Evolutionary conservation across 208 protist genomes (phyloP).

Genomic region (Acanthamoeba polyphaga): DNA sequence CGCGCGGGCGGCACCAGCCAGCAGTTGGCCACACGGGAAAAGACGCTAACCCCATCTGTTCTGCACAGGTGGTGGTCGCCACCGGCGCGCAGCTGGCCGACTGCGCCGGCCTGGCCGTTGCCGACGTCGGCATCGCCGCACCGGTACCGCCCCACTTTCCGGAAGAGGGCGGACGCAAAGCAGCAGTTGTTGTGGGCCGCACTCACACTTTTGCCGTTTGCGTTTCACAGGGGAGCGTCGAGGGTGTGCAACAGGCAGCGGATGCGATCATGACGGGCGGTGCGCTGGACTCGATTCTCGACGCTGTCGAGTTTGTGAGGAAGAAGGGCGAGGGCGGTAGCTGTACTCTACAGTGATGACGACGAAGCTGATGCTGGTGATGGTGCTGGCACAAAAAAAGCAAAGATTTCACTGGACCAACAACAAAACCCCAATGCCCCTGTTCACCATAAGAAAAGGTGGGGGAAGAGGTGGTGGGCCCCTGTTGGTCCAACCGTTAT

Average conservation of each 20-base stretch:
- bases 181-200: neutral
- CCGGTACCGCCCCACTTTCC: neutral
- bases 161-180: neutral
- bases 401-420: no score
- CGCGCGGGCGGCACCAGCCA: neutral
- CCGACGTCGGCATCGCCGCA: constrained; percentile 48
- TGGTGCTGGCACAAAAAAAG: no score
- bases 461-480: neutral
- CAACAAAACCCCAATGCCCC: no score
- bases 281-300: constrained; percentile 51
- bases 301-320: constrained; percentile 63
- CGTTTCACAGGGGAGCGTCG: neutral
- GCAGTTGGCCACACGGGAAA: neutral
- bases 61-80: constrained; percentile 45
- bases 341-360: constrained; percentile 35
- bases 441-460: neutral
- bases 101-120: constrained; percentile 9
- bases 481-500: neutral
- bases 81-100: constrained; percentile 14
- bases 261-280: constrained; percentile 43
- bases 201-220: neutral
- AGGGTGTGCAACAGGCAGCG: constrained; percentile 61
- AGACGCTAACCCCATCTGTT: neutral
- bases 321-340: constrained; percentile 37
- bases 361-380: no score